Base-by-base conservation (phyloP, 2,329 filamentous ascomycete species). In the Emmonsia crescens region DNA sequence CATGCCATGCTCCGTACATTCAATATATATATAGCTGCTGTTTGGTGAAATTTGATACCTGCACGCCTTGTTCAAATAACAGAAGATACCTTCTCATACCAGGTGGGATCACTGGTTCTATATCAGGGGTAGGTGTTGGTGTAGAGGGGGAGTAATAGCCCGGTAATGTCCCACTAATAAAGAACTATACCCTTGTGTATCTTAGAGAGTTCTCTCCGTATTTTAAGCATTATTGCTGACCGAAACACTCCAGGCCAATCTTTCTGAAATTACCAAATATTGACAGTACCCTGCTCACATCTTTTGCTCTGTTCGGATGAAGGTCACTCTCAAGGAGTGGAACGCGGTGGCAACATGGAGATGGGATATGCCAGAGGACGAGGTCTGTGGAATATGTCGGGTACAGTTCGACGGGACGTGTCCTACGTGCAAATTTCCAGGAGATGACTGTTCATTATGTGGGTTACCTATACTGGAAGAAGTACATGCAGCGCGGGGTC, bases 321-420 rank as follows among this genome's bases (percentile, higher is more conserved):
- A 96, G 78, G 91, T 97, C 79, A 94, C 86, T 56, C 94, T 97
- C 77, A 89, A 88, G 71, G 85, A 90, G 73, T 97, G 93, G 91
- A 88, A 94, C 70, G 89, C 91, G 3, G 91, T 99, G 65, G 94
- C 94, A 21, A 93, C 91, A 61, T 99, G 94, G 94, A 87, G 90
- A 66, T 99, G 94, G 94, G 90, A 97, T 74, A 89, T 97, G 71
- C 91, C 93, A 29, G 91, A 96, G 70, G 93, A 96, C 77, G 93
- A 99, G 73, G 92, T 97, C 65, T 99, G 94, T 70, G 94, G 94
- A 69, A 99, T 99, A 78, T 99, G 94, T 77, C 93, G 96, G 73
- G 92, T 96, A 65, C 89, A 96, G 71, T 99, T 97, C 73, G 94
- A 99, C 74, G 93, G 92, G 63, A 97, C 94, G 31, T 99, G 94